Base-by-base conservation (phyloP, 2,329 filamentous ascomycete genomes). In the Ophiostoma fasciatum region DNA sequence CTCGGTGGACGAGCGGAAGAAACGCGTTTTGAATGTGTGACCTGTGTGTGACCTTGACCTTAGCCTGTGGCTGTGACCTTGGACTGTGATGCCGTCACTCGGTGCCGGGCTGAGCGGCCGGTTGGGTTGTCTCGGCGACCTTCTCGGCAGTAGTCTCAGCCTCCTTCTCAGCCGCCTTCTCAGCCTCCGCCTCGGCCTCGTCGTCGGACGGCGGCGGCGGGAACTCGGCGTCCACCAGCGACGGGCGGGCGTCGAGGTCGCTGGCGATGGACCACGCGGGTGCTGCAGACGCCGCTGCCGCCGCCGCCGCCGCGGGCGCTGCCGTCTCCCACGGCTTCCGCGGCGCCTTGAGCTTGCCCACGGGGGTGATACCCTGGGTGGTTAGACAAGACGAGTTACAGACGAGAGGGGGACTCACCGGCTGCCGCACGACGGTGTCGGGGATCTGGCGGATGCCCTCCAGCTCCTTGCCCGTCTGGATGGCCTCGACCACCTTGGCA, bases 391-490 rank as follows among this genome's bases (percentile, higher is more conserved):
- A n/a, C n/a, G n/a, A n/a, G n/a, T n/a, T n/a, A n/a, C n/a, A n/a
- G n/a, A n/a, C n/a, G n/a, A n/a, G n/a, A n/a, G n/a, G n/a, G n/a
- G n/a, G n/a, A n/a, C 65, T 69, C 41, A 80, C 78, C 41, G 82
- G 71, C 5, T 79, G 78, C 36, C 74, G 66, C 15, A 87, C 63
- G 5, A 94, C 63, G 0, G 78, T 90, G 46, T 83, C 72, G 5
- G 87, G 84, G 36, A 94, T 88, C 44, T 93, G 74, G 46, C 77
- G 76, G 49, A 94, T 92, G 1, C 87, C 87, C 1, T 85, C 84
- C 29, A 94, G 79, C 0, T 82, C 78, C 47, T 83, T 75, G 36
- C 84, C 84, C 20, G 74, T 77, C 18, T 82, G 82, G 36, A 94
- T 82, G 37, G 93, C 70, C 49, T 83, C 79, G 37, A 93, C 78